Percentiles rank a stretch among this genome's conserved stretches.
These are phyloP conservation scores for Phylloporus sp. DNA, from an alignment of 768 basidiomycete genomes.

Conservation along the genomic window DNA sequence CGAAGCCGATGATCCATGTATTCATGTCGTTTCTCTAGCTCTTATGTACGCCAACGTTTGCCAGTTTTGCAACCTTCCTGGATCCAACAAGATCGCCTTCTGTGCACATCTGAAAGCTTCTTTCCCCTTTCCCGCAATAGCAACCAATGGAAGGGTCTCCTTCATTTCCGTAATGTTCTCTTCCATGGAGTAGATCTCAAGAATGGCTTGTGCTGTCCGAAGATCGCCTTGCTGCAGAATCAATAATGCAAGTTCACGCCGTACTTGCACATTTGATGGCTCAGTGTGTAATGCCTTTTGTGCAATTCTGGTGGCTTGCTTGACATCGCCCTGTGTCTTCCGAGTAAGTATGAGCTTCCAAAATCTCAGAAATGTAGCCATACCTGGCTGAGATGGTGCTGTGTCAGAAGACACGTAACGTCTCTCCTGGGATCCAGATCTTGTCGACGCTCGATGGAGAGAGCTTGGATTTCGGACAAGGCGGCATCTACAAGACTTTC, in stretches of 20 bases:
- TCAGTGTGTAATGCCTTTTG: conserved; percentile 56
- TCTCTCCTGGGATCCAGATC: conserved; percentile 65
- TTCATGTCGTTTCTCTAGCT: conserved; percentile 24
- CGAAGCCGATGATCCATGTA: conserved; percentile 1
- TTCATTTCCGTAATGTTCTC: conserved; percentile 35
- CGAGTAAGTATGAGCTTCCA: neutral
- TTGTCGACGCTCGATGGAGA: conserved; percentile 61
- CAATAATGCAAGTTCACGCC: conserved; percentile 53
- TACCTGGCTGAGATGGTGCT: conserved; percentile 73
- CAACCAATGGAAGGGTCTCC: conserved; percentile 45
- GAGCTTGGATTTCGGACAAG: conserved; percentile 68
- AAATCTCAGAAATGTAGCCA: conserved; percentile 6
- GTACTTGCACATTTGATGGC: conserved; percentile 45
- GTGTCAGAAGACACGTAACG: conserved; percentile 65
- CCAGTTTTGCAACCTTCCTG: conserved; percentile 51
- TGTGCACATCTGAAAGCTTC: conserved; percentile 47
- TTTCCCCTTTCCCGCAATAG: conserved; percentile 37
- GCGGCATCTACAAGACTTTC: conserved; percentile 81
- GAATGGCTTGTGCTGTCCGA: conserved; percentile 43
- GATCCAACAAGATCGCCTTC: conserved; percentile 54
- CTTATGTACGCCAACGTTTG: conserved; percentile 53
- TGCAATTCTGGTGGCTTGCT: conserved; percentile 45
- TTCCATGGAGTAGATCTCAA: conserved; percentile 30
- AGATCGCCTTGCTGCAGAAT: conserved; percentile 44
- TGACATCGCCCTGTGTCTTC: conserved; percentile 40